Evolutionary conservation across 345 rosid genomes (phyloP).

Genomic region (Euphorbia tirucalli): DNA sequence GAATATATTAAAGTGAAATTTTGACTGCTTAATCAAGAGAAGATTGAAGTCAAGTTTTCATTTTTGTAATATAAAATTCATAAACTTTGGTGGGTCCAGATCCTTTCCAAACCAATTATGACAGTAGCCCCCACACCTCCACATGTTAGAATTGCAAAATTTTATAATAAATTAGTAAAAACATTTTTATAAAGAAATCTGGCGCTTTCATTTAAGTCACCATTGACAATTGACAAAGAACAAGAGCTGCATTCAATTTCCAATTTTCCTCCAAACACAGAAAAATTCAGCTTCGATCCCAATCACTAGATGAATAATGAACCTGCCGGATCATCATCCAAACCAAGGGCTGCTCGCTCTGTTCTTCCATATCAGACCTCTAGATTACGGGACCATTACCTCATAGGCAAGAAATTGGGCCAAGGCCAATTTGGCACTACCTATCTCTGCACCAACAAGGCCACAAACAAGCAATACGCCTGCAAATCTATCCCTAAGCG

Average conservation of each 20-base stretch:
- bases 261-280: background rate
- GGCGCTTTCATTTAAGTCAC: no score
- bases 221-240: background rate
- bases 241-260: background rate
- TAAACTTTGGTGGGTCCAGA: no score
- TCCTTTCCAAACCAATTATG: no score
- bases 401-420: constrained; percentile 81
- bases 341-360: constrained; percentile 39
- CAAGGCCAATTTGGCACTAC: constrained; percentile 97
- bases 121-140: no score
- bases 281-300: background rate
- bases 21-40: no score
- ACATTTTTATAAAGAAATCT: no score
- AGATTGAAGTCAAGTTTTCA: no score
- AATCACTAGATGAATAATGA: background rate
- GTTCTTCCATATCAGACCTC: constrained; percentile 92
- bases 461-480: constrained; percentile 48
- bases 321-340: background rate
- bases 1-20: no score
- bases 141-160: no score
- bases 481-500: constrained; percentile 96
- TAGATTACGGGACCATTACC: constrained; percentile 69
- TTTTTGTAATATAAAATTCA: no score
- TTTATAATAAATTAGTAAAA: no score
- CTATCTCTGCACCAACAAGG: constrained; percentile 68